These are phyloP conservation scores for Podospora anserina DNA, from an alignment of 495 filamentous ascomycete genomes.

Conservation along the genomic window DNA sequence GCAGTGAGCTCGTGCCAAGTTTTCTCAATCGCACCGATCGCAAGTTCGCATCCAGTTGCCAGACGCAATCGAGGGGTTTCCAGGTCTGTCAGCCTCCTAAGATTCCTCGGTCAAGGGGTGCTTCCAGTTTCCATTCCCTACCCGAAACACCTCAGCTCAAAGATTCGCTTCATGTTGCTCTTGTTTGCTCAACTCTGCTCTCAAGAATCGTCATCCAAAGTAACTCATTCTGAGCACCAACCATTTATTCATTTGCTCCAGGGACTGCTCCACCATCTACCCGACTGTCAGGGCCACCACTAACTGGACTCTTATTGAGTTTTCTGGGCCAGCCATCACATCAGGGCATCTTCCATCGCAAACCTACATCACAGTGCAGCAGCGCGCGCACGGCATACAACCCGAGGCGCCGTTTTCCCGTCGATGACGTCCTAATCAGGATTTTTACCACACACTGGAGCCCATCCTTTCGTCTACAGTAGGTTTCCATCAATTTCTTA, in stretches of 20 bases:
- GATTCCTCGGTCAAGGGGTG: neutral
- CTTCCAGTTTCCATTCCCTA: slow-evolving; percentile 1
- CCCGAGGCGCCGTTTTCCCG: slow-evolving; percentile 3
- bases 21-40: neutral
- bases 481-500: neutral
- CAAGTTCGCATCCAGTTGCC: neutral
- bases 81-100: slow-evolving; percentile 5
- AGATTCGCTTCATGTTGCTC: neutral
- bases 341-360: neutral
- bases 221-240: neutral
- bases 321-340: neutral
- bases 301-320: neutral
- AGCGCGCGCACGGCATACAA: neutral
- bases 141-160: neutral
- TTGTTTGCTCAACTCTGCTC: too few species aligned
- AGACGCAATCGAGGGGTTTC: slow-evolving; percentile 1
- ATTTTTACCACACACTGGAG: neutral
- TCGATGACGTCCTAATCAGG: slow-evolving; percentile 6
- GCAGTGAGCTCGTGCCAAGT: neutral
- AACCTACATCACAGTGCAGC: slow-evolving; percentile 4
- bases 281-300: neutral
- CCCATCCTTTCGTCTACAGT: neutral
- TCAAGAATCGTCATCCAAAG: neutral
- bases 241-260: neutral
- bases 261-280: neutral